Base-by-base conservation (phyloP, 192 early-diverging fungal genomes). In the Lobosporangium transversale region DNA sequence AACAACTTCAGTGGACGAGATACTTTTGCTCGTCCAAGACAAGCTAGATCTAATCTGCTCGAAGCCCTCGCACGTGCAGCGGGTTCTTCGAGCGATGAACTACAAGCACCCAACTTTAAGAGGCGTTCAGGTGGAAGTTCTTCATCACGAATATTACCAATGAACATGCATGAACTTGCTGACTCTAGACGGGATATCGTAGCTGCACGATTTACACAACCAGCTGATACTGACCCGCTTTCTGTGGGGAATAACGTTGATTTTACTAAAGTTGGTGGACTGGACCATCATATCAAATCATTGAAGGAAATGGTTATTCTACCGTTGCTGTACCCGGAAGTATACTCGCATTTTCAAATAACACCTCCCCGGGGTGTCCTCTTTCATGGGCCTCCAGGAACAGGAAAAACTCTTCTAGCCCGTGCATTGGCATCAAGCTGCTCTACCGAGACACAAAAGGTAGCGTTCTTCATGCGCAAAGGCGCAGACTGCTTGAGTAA, bases 301-400 rank as follows among this genome's bases (percentile, higher is more conserved):
- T 73, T 93, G 17, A 90, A 93, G 60, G 91, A 93, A 60, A 93
- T 93, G 91, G 86, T 93, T 33, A 85, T 88, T 23, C 66, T 93
- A 40, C 89, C 91, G n/a, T 70, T 93, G 5, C 49, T 92, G 2
- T 93, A 93, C 50, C 91, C 92, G 11, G 88, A 90, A 62, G 54
- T 90, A 10, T 91, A 87, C 58, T 75, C 70, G 0, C 58, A 62
- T 11, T 89, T 91, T 35, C 70, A 83, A 43, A 88, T 91, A 50
- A 78, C 70, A 18, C 79, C 90, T 1, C 85, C 91, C 2, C 74
- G 85, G 14, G 92, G 92, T 14, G 90, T 92, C 0, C 62, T 93
- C 17, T 91, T 93, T 44, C 83, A 92, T 61, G 92, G 92, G 1
- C 87, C 88, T 21, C 86, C 83, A 18, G 86, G 89, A 5, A 90